Conservation (phyloP, 2,329 filamentous ascomycete genomes). For the Orbilia oligospora region DNA sequence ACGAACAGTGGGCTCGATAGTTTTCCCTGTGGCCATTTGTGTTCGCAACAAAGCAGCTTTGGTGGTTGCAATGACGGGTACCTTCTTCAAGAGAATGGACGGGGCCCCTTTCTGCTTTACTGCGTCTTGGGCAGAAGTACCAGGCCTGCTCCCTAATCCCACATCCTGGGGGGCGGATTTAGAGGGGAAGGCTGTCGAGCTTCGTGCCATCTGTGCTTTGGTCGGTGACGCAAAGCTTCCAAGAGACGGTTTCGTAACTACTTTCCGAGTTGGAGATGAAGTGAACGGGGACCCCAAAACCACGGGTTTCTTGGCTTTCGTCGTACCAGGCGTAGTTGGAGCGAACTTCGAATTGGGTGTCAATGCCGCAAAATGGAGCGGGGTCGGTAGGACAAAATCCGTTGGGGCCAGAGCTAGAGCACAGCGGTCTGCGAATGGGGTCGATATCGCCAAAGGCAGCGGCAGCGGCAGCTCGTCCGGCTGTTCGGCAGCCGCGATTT, state of each 20-base stretch:
- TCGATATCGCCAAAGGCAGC: slow-evolving; percentile 8
- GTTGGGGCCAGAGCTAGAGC: not conserved
- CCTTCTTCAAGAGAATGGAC: slow-evolving; percentile 35
- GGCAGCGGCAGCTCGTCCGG: slow-evolving; percentile 1
- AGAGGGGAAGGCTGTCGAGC: slow-evolving; percentile 9
- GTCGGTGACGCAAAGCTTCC: slow-evolving; percentile 47
- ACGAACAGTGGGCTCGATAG: not conserved
- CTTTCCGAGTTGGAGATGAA: slow-evolving; percentile 28
- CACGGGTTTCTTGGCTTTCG: slow-evolving; percentile 20
- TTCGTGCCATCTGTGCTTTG: slow-evolving; percentile 40
- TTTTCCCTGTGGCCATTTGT: slow-evolving; percentile 38
- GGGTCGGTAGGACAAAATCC: not conserved
- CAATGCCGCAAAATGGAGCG: not conserved
- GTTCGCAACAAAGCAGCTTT: slow-evolving; percentile 42
- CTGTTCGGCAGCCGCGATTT: slow-evolving; percentile 20
- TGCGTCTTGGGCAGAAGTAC: not conserved
- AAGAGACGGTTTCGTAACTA: slow-evolving; percentile 10
- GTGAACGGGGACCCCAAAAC: slow-evolving; percentile 35
- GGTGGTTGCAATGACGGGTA: slow-evolving; percentile 45
- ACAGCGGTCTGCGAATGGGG: slow-evolving; percentile 1
- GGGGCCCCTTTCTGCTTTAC: not conserved
- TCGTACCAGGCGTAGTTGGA: slow-evolving; percentile 17
- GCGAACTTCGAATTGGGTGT: not conserved
- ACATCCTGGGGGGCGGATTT: slow-evolving; percentile 12
- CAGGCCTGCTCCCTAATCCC: not conserved